A percentile compares a stretch with the other conserved stretches of the same genome.
Conservation (phyloP, 805 yeast genomes). For the Metschnikowia anglica region DNA sequence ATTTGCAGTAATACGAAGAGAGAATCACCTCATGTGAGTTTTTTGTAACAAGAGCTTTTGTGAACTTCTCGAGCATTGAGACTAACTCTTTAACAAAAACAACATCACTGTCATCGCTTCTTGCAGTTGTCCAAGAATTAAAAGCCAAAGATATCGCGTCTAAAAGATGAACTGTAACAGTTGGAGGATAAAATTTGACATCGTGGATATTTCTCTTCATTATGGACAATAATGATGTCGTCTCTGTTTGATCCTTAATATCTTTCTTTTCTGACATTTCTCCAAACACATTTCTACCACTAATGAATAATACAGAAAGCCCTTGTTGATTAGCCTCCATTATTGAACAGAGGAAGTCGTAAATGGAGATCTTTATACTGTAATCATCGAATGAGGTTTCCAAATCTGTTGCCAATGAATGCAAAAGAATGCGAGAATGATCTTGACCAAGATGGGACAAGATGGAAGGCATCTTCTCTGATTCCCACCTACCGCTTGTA, state of each 20-base stretch:
- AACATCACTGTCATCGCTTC: slow-evolving; percentile 50
- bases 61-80: slow-evolving; percentile 17
- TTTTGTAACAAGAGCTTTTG: slow-evolving; percentile 11
- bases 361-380: slow-evolving; percentile 52
- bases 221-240: slow-evolving; percentile 49
- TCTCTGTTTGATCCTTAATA: slow-evolving; percentile 18
- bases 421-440: slow-evolving; percentile 57
- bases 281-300: slow-evolving; percentile 53
- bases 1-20: slow-evolving; percentile 52
- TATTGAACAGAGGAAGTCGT: slow-evolving; percentile 64
- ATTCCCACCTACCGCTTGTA: slow-evolving; percentile 55
- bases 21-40: slow-evolving; percentile 4
- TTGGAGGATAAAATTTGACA: slow-evolving; percentile 55
- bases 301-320: slow-evolving; percentile 64
- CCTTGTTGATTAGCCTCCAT: slow-evolving; percentile 78
- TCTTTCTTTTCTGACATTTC: slow-evolving; percentile 24
- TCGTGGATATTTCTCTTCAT: slow-evolving; percentile 55
- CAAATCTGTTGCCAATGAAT: slow-evolving; percentile 61
- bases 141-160: slow-evolving; percentile 74
- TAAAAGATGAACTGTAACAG: slow-evolving; percentile 63
- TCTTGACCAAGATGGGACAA: slow-evolving; percentile 76
- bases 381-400: slow-evolving; percentile 54
- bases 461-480: slow-evolving; percentile 67
- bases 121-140: slow-evolving; percentile 72
- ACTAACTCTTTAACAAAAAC: slow-evolving; percentile 46